A percentile compares a stretch with the other conserved stretches of the same genome.
phyloP scores from a whole-genome alignment of 1,139 yeast genomes.

The Diutina pseudorugosa region DNA sequence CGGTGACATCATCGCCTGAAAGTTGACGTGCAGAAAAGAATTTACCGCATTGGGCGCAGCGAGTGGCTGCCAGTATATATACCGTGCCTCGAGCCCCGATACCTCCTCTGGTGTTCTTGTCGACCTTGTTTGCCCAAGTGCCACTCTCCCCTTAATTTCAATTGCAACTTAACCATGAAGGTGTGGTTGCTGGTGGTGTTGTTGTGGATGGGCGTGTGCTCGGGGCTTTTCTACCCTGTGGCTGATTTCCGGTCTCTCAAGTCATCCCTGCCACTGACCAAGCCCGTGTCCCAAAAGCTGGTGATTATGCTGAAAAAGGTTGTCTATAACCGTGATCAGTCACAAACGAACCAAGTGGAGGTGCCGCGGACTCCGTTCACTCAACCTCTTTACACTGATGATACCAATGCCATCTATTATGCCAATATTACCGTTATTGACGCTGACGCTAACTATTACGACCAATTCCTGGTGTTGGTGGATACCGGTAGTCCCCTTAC shows the following conservation, averaged over 20 bases:
- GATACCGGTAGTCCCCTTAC: conserved; percentile 3
- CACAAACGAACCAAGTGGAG: not conserved
- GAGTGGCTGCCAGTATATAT: not conserved
- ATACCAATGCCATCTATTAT: not conserved
- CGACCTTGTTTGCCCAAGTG: too few relatives aligned
- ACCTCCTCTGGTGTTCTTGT: too few relatives aligned
- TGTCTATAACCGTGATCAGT: not conserved
- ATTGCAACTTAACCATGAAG: not conserved
- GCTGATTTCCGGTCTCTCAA: not conserved
- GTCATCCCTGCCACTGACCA: not conserved
- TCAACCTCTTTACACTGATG: not conserved
- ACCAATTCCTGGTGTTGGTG: not conserved
- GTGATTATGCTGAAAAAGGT: not conserved
- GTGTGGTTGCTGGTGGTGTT: not conserved
- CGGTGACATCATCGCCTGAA: not conserved
- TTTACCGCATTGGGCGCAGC: not conserved
- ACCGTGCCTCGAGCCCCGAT: not conserved
- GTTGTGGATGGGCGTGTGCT: not conserved
- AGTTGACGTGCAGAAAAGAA: not conserved
- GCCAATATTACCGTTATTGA: not conserved
- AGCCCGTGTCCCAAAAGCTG: not conserved
- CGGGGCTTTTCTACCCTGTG: not conserved
- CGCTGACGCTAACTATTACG: not conserved
- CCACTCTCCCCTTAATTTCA: too few relatives aligned
- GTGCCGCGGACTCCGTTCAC: not conserved